A percentile compares a stretch with the other conserved stretches of the same genome.
These are phyloP conservation scores for Saururus chinensis DNA, from an alignment of 164 flowering plant species.

Conservation along the genomic window DNA sequence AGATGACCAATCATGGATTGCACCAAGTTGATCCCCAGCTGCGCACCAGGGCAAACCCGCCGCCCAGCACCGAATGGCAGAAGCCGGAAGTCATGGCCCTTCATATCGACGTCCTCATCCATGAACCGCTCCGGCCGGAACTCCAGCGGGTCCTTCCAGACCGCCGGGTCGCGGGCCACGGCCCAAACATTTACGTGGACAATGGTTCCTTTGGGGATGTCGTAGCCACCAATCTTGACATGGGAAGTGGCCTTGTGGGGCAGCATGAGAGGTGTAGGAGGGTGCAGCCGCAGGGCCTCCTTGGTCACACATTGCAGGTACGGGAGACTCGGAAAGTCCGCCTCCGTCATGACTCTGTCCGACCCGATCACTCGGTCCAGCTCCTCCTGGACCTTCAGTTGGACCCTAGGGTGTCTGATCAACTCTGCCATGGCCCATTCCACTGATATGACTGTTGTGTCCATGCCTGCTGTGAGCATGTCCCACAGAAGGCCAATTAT, in stretches of 20 bases:
- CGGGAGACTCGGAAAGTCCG: constrained; percentile 18
- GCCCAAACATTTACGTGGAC: constrained; percentile 25
- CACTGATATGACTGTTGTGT: constrained; percentile 20
- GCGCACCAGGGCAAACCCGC: constrained; percentile 22
- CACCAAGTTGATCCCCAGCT: constrained; percentile 21
- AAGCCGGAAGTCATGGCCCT: constrained; percentile 23
- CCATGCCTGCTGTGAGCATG: constrained; percentile 26
- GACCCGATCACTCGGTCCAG: constrained; percentile 18
- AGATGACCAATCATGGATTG: constrained; percentile 24
- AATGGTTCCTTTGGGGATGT: constrained; percentile 21
- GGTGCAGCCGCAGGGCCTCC: constrained; percentile 22
- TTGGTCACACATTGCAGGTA: constrained; percentile 21
- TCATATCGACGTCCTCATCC: constrained; percentile 22
- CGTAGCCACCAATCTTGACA: constrained; percentile 22
- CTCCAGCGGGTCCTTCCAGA: constrained; percentile 19
- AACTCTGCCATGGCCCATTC: constrained; percentile 29
- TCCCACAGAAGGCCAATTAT: constrained; percentile 56
- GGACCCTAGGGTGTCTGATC: constrained; percentile 22
- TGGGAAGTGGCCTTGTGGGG: constrained; percentile 23
- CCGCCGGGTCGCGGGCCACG: constrained; percentile 20
- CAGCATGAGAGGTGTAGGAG: constrained; percentile 24
- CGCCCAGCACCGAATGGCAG: constrained; percentile 25
- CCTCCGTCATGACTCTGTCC: constrained; percentile 18
- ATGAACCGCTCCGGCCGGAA: constrained; percentile 23
- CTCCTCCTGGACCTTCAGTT: constrained; percentile 22